Base-by-base conservation (phyloP, 2,329 filamentous ascomycete species). In the Dothideomycetes sp. region DNA sequence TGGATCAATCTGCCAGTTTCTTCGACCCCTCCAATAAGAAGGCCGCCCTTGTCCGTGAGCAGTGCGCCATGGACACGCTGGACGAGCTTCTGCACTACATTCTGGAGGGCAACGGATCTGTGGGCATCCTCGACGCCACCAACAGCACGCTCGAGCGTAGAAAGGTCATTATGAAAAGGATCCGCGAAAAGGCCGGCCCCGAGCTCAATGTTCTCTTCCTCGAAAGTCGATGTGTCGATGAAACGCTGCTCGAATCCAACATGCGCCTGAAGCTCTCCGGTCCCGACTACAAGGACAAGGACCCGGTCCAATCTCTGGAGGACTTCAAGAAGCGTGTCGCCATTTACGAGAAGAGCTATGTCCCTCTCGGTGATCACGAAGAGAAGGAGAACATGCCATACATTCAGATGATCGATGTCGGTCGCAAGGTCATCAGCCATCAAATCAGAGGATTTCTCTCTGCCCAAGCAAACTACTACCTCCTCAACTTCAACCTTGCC, bases 381-480 rank as follows among this genome's bases (percentile, higher is more conserved):
- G 91, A 98, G 62, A 73, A 82, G 16, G 74, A 93, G 54, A 80
- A 88, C 52, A 81, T 95, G 75, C 84, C 93, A 44, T 98, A 94
- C 56, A 93, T 98, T 47, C 86, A 86, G 68, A 94, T 96, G 83
- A 85, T 96, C 48, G 91, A 98, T 59, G 91, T 98, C 3, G 91
- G 91, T 31, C 79, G 89, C 45, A 98, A 98, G 62, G 75, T 96
- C 45, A 79, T 96, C 32, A 84, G 89, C 34, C 84, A 94, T 58
- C 84, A 91, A 46, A 79, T 95, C 45, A 82, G 82, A 49, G 91
- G 91, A 4, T 98, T 98, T 60, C 70, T 98, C 36, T 87, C 87
- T 42, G 84, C 84, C 30, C 85, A 91, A 46, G 91, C 94, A 40
- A 87, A 91, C 41, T 94, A 88, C 48, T 98, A 96, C 54, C 72